A percentile compares a stretch with the other conserved stretches of the same genome.
phyloP scores from a whole-genome alignment of 2,329 filamentous ascomycete genomes.

The Harringtonia aguacate region DNA sequence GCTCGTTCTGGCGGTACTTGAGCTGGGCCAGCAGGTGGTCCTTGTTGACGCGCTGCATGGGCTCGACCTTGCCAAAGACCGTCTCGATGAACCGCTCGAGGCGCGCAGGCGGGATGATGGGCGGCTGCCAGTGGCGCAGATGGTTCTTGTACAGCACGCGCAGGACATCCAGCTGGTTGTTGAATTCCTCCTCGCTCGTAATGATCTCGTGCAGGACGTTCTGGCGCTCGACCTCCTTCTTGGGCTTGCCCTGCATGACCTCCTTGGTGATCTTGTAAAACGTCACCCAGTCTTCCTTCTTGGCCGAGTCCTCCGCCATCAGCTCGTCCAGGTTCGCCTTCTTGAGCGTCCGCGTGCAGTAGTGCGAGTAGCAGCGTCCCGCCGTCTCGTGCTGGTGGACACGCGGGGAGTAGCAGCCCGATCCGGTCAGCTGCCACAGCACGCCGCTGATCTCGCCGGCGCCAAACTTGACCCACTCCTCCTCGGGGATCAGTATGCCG shows the following conservation, averaged over 20 bases:
- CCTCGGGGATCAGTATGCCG: conserved; percentile 71
- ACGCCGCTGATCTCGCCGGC: conserved; percentile 75
- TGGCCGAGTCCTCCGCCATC: conserved; percentile 54
- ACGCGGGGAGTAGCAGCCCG: conserved; percentile 81
- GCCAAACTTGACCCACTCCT: conserved; percentile 96
- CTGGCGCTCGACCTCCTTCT: conserved; percentile 86
- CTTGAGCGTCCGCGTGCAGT: conserved; percentile 88
- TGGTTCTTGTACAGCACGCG: conserved; percentile 77
- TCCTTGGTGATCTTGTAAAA: conserved; percentile 80
- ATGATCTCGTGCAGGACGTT: conserved; percentile 95
- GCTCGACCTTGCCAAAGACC: conserved; percentile 86
- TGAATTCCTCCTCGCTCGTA: conserved; percentile 82
- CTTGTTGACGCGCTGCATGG: conserved; percentile 83
- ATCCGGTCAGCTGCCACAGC: conserved; percentile 83
- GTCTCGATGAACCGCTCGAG: conserved; percentile 69
- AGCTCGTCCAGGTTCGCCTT: conserved; percentile 82
- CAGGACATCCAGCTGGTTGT: conserved; percentile 80
- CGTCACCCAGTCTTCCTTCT: conserved; percentile 75
- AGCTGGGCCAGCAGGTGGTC: conserved; percentile 85
- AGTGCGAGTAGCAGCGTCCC: conserved; percentile 83
- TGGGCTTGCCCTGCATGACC: conserved; percentile 57
- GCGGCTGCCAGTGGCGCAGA: conserved; percentile 59
- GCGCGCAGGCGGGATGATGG: conserved; percentile 70
- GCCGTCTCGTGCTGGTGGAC: conserved; percentile 61
- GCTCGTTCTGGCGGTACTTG: conserved; percentile 93